Base-by-base conservation (phyloP, 768 basidiomycete genomes). In the Calocybe cyanea region DNA sequence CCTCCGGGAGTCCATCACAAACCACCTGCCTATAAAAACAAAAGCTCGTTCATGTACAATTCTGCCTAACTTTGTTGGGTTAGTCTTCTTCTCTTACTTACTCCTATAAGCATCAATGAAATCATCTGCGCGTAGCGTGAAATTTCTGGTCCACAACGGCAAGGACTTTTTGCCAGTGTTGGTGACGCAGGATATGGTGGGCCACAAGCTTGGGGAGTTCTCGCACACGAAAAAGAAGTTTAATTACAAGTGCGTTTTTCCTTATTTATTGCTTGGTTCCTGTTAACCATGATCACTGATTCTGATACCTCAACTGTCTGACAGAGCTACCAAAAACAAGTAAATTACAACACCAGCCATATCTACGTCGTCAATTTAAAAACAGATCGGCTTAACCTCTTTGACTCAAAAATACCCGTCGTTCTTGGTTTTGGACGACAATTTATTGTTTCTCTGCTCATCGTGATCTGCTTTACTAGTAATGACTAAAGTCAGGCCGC, bases 191-290 rank as follows among this genome's bases (percentile, higher is more conserved):
- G 95, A 97, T 64, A 98, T 98, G 95, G 92, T 99, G 1, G 95
- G 95, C 0, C 94, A 99, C 64, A 99, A 99, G 64, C 67, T 98
- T 42, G 95, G 95, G 43, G 93, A 97, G 72, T 97, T 98, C 64
- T 71, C 92, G 32, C 80, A 84, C 54, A 97, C 94, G 28, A 84
- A 86, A 70, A 93, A 92, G 65, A 79, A 78, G 44, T 94, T 93
- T 64, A 78, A 72, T 24, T 92, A 83, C 71, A 87, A 81, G 92
- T 92, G 61, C 61, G 89, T 82, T 14, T 19, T 4, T 25, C 10
- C 14, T 38, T 11, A 21, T 18, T 32, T 17, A 4, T 25, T 7
- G 19, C 23, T 5, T 47, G 36, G 17, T 13, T 7, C 11, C 7
- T 7, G 5, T 33, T 33, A 24, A 36, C 19, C 39, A 9, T 10